A percentile compares a stretch with the other conserved stretches of the same genome.
Evolutionary conservation across 352 stramenopile species (phyloP).

Genomic region (Albugo candida): DNA sequence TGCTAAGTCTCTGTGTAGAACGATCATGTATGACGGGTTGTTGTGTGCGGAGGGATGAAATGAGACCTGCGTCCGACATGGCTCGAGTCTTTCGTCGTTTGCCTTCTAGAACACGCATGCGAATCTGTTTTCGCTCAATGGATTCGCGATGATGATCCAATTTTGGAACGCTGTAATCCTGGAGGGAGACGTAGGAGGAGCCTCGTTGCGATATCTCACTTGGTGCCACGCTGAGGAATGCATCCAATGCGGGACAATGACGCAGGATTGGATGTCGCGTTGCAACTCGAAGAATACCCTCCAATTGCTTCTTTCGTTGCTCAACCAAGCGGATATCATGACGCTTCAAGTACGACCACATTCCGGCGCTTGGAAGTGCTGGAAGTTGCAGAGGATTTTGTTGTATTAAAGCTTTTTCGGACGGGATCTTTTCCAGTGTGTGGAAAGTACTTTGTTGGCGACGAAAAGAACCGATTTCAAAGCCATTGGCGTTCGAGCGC

Average conservation of each 20-base stretch:
- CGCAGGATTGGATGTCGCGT: conserved; percentile 59
- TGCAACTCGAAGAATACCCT: conserved; percentile 60
- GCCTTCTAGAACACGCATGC: too few species aligned
- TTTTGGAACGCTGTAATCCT: conserved; percentile 50
- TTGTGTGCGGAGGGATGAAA: too few species aligned
- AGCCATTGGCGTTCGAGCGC: neutral
- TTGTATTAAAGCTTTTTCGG: too few species aligned
- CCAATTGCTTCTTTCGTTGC: conserved; percentile 59
- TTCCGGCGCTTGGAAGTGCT: conserved; percentile 43
- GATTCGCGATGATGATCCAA: conserved; percentile 56
- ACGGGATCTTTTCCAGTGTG: neutral
- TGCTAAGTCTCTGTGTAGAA: too few species aligned
- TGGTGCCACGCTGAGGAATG: conserved; percentile 52
- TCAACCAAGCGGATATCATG: conserved; percentile 62
- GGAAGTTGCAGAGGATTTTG: conserved; percentile 39
- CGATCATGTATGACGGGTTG: too few species aligned
- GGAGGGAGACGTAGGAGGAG: conserved; percentile 64
- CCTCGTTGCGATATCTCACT: conserved; percentile 35
- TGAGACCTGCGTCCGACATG: too few species aligned
- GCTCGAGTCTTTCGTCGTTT: too few species aligned
- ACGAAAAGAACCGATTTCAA: neutral
- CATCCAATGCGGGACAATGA: conserved; percentile 33
- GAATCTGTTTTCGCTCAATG: conserved; percentile 26
- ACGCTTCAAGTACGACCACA: conserved; percentile 69
- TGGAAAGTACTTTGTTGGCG: neutral